phyloP scores from a whole-genome alignment of 2,329 filamentous ascomycete genomes.

The Phialophora macrospora region DNA sequence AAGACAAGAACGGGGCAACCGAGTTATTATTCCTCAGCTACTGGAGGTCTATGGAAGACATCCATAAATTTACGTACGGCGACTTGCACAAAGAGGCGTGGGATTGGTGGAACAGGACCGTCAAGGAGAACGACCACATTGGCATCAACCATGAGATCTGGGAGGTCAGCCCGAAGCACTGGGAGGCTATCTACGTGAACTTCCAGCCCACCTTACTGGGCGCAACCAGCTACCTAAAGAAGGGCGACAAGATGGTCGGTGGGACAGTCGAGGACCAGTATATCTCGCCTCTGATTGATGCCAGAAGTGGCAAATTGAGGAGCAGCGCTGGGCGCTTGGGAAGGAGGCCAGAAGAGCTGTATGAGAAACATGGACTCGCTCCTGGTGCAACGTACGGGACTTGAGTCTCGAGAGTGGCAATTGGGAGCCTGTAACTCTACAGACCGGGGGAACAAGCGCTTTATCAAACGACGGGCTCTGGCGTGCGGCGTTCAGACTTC shows the following conservation, averaged over 20 bases:
- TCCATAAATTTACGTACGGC: constrained; percentile 54
- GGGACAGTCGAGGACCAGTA: constrained; percentile 35
- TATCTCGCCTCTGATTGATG: constrained; percentile 37
- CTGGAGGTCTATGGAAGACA: constrained; percentile 48
- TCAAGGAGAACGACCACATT: constrained; percentile 47
- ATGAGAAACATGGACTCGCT: constrained; percentile 27
- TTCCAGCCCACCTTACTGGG: constrained; percentile 45
- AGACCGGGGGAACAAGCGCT: background rate
- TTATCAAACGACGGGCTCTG: background rate
- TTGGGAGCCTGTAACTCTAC: background rate
- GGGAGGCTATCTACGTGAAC: constrained; percentile 54
- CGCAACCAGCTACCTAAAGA: constrained; percentile 35
- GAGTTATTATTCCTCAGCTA: constrained; percentile 49
- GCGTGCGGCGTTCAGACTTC: background rate
- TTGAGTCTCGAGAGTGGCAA: background rate
- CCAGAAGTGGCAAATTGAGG: constrained; percentile 35
- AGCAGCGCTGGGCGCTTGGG: constrained; percentile 37
- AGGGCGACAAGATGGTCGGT: constrained; percentile 37
- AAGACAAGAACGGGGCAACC: constrained; percentile 44
- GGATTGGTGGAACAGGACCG: constrained; percentile 51
- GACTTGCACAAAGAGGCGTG: constrained; percentile 49
- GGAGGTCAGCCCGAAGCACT: constrained; percentile 46
- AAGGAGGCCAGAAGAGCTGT: constrained; percentile 24
- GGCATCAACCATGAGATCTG: constrained; percentile 55
- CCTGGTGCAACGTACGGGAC: constrained; percentile 18